Evolutionary conservation across 139 green algal species (phyloP).

Genomic region (Microglena sp.): DNA sequence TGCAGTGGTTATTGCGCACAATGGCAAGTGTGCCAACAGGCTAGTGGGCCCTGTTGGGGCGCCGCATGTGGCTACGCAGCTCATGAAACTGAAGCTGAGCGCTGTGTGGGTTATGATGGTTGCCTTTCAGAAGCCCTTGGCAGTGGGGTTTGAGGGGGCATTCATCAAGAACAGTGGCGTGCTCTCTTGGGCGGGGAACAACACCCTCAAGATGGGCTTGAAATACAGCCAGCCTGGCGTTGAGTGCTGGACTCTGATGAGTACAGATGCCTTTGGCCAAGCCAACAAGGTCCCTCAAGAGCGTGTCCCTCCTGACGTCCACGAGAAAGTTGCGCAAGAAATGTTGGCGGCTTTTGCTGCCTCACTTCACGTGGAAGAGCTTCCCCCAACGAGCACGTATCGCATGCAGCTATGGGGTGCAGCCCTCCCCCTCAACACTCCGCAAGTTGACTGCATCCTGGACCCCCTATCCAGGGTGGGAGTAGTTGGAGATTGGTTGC

Average conservation of each 20-base stretch:
- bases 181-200: conserved; percentile 50
- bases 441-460: conserved; percentile 46
- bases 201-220: conserved; percentile 56
- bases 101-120: conserved; percentile 64
- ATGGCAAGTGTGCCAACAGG: conserved; percentile 58
- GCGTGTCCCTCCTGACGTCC: conserved; percentile 39
- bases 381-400: conserved; percentile 10
- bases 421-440: conserved; percentile 59
- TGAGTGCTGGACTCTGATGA: conserved; percentile 75
- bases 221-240: not conserved
- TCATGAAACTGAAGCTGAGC: conserved; percentile 45
- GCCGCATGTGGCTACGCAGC: conserved; percentile 39
- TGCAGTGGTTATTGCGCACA: conserved; percentile 73
- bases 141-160: conserved; percentile 27
- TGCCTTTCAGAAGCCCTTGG: conserved; percentile 44
- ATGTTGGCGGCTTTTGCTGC: conserved; percentile 35
- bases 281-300: conserved; percentile 61
- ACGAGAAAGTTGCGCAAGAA: conserved; percentile 18
- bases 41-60: conserved; percentile 17
- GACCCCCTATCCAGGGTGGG: conserved; percentile 44
- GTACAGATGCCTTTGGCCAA: conserved; percentile 53
- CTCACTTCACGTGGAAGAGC: not conserved
- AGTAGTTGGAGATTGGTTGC: conserved; percentile 71
- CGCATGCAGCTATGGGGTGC: conserved; percentile 59
- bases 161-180: not conserved